These are phyloP conservation scores for Orbilia blumenaviensis DNA, from an alignment of 2,329 filamentous ascomycete genomes.

Conservation along the genomic window DNA sequence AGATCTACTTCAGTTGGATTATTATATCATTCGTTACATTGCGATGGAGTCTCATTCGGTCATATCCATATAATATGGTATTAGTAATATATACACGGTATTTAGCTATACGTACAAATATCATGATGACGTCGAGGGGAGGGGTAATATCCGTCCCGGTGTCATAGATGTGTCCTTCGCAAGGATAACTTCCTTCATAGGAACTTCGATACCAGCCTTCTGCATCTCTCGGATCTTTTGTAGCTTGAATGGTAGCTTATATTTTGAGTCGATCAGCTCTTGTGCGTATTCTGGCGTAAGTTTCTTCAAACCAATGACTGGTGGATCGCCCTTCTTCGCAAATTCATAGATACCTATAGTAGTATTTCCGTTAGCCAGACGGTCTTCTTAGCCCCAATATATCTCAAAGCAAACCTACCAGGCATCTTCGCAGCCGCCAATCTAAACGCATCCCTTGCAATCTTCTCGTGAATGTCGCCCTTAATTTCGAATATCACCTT, in stretches of 20 bases:
- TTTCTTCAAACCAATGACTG: slow-evolving; percentile 92
- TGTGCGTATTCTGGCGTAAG: slow-evolving; percentile 80
- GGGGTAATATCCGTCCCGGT: slow-evolving; percentile 47
- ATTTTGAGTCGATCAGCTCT: slow-evolving; percentile 66
- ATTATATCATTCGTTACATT: too few species aligned
- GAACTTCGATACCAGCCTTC: slow-evolving; percentile 59
- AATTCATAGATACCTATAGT: slow-evolving; percentile 82
- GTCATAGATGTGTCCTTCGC: slow-evolving; percentile 49
- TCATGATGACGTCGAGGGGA: not conserved
- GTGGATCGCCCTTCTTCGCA: slow-evolving; percentile 87
- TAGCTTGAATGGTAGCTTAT: slow-evolving; percentile 64
- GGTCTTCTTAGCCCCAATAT: not conserved
- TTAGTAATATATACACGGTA: slow-evolving; percentile 41
- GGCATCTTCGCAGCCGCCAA: slow-evolving; percentile 94
- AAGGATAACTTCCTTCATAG: slow-evolving; percentile 31
- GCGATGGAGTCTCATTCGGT: not conserved
- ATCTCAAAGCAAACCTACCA: slow-evolving; percentile 65
- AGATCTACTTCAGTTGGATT: not conserved
- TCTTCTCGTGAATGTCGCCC: slow-evolving; percentile 91
- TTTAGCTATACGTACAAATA: slow-evolving; percentile 13
- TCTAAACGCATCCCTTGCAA: slow-evolving; percentile 91
- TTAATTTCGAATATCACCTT: slow-evolving; percentile 92
- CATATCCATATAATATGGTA: slow-evolving; percentile 17
- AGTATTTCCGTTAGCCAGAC: not conserved
- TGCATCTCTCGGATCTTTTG: slow-evolving; percentile 76